Base-by-base conservation (phyloP, 2,329 filamentous ascomycete genomes). In the Diaporthe sp. region DNA sequence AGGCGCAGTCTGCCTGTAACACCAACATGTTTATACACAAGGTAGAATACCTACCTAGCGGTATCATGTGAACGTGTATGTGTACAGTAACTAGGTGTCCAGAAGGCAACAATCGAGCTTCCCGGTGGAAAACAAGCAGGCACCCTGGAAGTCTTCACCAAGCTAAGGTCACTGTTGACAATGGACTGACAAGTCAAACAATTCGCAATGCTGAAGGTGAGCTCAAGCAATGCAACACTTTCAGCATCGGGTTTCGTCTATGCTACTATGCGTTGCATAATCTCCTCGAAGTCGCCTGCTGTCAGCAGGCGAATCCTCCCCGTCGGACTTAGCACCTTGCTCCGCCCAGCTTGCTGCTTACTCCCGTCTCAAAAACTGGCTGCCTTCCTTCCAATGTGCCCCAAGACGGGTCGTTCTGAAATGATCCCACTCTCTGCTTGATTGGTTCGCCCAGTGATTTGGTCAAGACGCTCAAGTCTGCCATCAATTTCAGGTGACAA, bases 291-390 rank as follows among this genome's bases (percentile, higher is more conserved):
- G 15, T 47, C 49, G 22, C 47, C 63, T 37, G 44, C 63, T 39
- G 22, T 22, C 13, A 72, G 31, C 49, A 6, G 55, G 28, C 12
- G 58, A 71, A 39, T 53, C 51, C 31, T 63, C 31, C 22, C 57
- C 47, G 34, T 55, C 71, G 71, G 71, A 65, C 71, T 73, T 73
- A 42, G 42, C 25, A 5, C 12, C 12, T 25, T 17, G 22, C 42
- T 61, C 22, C 51, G 47, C 15, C 65, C 22, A 34, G 15, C 25
- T 17, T 4, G 34, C 22, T 53, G 63, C 63, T 68, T 37, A 68
- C 22, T 39, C 25, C 44, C 63, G 31, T 20, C 63, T 53, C 63
- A 53, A 31, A 47, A 37, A 25, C 47, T 51, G 47, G 5, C 34
- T 68, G 47, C 10, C 31, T 51, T 28, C 49, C 34, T 34, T 37